Conservation (phyloP, 148 eudicot genomes). For the Persicaria maculosa region DNA sequence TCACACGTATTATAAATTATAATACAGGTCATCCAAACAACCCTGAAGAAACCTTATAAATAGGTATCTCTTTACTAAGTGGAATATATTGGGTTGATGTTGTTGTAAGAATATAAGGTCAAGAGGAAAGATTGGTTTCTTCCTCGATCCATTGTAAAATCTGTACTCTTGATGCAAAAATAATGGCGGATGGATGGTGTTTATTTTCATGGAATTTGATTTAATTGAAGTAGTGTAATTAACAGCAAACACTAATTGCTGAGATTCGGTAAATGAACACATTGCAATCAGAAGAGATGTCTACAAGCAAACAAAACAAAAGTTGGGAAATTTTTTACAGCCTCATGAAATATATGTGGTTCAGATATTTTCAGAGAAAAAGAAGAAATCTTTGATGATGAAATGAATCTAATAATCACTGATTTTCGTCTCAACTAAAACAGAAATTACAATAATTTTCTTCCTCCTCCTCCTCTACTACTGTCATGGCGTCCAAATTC, state of each 20-base stretch:
- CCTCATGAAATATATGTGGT: constrained; percentile 8
- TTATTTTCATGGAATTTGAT: not conserved
- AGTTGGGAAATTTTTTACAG: not conserved
- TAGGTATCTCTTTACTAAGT: no score
- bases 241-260: not conserved
- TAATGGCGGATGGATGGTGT: not conserved
- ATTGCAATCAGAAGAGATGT: not conserved
- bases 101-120: no score
- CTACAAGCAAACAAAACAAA: not conserved
- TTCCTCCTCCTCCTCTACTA: not conserved
- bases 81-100: no score
- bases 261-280: not conserved
- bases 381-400: not conserved
- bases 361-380: not conserved
- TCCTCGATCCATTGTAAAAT: not conserved
- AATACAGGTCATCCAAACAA: no score
- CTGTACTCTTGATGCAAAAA: not conserved
- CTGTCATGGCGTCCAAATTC: constrained; percentile 8
- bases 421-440: not conserved
- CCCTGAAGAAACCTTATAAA: no score
- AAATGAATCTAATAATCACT: not conserved
- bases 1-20: no score
- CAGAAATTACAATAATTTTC: not conserved
- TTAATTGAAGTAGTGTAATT: not conserved
- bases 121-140: no score